phyloP scores from a whole-genome alignment of 1,284 basidiomycete species.

The Cutaneotrichosporon sp. region DNA sequence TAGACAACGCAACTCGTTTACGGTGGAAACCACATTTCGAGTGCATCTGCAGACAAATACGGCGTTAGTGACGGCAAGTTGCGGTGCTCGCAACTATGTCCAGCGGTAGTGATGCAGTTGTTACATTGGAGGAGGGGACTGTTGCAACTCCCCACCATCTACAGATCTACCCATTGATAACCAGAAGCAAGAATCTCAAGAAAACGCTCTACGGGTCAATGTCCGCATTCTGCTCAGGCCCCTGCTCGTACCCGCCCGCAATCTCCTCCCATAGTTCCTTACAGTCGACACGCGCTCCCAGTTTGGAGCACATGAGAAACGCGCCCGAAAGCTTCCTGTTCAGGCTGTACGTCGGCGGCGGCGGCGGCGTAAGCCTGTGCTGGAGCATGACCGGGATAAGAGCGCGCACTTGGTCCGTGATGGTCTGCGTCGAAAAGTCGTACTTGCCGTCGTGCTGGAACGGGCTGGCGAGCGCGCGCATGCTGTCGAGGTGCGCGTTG shows the following conservation, averaged over 20 bases:
- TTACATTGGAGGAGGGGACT: too few species aligned
- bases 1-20: too few species aligned
- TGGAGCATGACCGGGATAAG: constrained; percentile 88
- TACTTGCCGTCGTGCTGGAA: constrained; percentile 39
- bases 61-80: too few species aligned
- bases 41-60: too few species aligned
- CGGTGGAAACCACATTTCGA: too few species aligned
- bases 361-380: constrained; percentile 85
- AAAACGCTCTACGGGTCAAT: neutral
- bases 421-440: constrained; percentile 45
- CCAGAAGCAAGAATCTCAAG: neutral
- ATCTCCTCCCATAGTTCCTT: constrained; percentile 64
- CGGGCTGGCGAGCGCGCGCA: constrained; percentile 57
- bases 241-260: constrained; percentile 4
- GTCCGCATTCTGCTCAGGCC: neutral
- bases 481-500: constrained; percentile 77
- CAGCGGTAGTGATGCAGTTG: too few species aligned
- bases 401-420: constrained; percentile 49
- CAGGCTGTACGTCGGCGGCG: constrained; percentile 87
- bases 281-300: constrained; percentile 73
- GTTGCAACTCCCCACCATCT: too few species aligned
- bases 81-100: too few species aligned
- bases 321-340: constrained; percentile 93
- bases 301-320: constrained; percentile 80
- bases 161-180: too few species aligned